A percentile compares a stretch with the other conserved stretches of the same genome.
Conservation (phyloP, 441 rosid species). For the Viola pubescens region DNA sequence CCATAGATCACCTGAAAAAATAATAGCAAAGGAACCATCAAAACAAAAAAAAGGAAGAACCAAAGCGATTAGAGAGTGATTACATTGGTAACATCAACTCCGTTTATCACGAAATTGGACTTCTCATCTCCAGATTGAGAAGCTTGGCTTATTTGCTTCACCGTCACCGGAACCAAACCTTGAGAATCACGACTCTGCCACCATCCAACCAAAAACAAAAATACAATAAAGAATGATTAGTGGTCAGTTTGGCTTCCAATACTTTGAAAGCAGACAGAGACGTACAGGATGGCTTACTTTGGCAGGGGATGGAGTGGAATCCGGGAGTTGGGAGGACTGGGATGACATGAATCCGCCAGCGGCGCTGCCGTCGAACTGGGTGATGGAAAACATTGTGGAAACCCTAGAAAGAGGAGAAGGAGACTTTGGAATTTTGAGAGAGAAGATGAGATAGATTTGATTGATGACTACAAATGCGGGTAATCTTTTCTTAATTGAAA, state of each 20-base stretch:
- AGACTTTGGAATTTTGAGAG: background rate
- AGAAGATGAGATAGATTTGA: no score
- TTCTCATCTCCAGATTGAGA: slow-evolving; percentile 70
- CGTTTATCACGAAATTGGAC: slow-evolving; percentile 55
- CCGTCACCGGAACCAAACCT: slow-evolving; percentile 66
- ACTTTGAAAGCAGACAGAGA: background rate
- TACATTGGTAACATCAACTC: slow-evolving; percentile 61
- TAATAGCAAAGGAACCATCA: background rate
- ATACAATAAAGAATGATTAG: background rate
- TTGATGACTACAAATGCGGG: no score
- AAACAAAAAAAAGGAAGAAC: no score
- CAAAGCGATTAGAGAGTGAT: background rate
- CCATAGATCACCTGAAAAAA: background rate
- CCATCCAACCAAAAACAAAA: slow-evolving; percentile 3
- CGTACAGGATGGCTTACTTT: slow-evolving; percentile 29
- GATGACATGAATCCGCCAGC: slow-evolving; percentile 64
- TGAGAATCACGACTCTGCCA: slow-evolving; percentile 55
- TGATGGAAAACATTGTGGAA: slow-evolving; percentile 39
- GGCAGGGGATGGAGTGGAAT: slow-evolving; percentile 41
- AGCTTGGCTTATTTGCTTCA: slow-evolving; percentile 76
- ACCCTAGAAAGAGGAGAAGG: slow-evolving; percentile 7
- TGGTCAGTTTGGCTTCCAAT: background rate
- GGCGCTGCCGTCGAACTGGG: slow-evolving; percentile 42
- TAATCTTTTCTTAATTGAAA: no score
- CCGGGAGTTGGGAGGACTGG: slow-evolving; percentile 43